phyloP scores from a whole-genome alignment of 768 basidiomycete species.

The Auriscalpium microsporum region DNA sequence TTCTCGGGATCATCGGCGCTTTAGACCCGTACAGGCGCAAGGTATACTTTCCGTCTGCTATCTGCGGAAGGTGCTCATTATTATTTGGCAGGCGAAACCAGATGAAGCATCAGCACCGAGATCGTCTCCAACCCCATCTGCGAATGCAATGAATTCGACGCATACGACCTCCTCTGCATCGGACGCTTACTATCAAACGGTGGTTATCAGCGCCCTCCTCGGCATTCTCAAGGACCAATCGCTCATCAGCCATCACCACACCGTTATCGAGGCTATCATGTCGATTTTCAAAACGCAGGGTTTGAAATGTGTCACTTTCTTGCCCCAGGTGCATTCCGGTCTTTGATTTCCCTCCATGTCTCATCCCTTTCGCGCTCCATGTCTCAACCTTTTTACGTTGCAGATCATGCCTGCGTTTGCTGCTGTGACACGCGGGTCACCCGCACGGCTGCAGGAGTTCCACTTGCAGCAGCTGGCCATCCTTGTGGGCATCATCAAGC shows the following conservation, averaged over 20 bases:
- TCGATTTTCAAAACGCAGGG: conserved; percentile 98
- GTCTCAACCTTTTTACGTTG: background rate
- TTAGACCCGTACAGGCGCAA: conserved; percentile 93
- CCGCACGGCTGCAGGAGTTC: conserved; percentile 81
- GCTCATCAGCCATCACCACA: conserved; percentile 78
- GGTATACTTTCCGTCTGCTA: conserved; percentile 34
- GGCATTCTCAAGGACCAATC: conserved; percentile 85
- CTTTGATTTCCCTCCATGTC: background rate
- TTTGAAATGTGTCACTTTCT: conserved; percentile 88
- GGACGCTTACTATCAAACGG: conserved; percentile 96
- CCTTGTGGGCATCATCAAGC: conserved; percentile 91
- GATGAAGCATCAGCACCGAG: conserved; percentile 43
- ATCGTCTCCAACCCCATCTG: conserved; percentile 45
- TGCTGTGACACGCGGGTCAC: conserved; percentile 72
- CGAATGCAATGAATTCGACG: conserved; percentile 57
- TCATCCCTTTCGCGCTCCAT: background rate
- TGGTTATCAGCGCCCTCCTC: conserved; percentile 83
- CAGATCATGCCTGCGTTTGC: conserved; percentile 95
- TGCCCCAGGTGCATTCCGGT: conserved; percentile 63
- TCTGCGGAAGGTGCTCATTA: no score
- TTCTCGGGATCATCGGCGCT: conserved; percentile 92
- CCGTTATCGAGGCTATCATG: conserved; percentile 96
- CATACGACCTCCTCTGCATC: conserved; percentile 57
- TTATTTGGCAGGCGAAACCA: conserved; percentile 37
- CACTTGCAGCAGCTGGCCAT: conserved; percentile 94